These are phyloP conservation scores for Arthrobotrys iridis DNA, from an alignment of 2,329 filamentous ascomycete genomes.

Conservation along the genomic window DNA sequence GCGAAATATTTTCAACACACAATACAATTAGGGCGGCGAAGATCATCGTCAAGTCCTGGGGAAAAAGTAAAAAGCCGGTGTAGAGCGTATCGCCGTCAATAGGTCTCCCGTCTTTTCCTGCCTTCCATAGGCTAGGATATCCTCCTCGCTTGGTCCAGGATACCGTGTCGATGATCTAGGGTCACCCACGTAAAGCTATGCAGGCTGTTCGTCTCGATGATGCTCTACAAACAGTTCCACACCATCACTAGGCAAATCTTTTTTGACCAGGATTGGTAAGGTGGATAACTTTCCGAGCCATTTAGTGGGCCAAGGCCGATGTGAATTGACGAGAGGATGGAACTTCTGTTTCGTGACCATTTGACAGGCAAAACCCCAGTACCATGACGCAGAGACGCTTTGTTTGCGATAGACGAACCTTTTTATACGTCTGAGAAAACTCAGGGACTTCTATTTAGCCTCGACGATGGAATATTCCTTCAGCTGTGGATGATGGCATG, in stretches of 20 bases:
- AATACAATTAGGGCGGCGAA: slow-evolving; percentile 15
- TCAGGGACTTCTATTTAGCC: slow-evolving; percentile 49
- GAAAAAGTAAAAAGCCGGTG: slow-evolving; percentile 41
- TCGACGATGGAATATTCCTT: slow-evolving; percentile 53
- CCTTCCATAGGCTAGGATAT: slow-evolving; percentile 51
- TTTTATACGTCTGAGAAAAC: slow-evolving; percentile 33
- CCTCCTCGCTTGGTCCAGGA: slow-evolving; percentile 54
- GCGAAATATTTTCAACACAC: slow-evolving; percentile 30
- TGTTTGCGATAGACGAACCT: slow-evolving; percentile 50
- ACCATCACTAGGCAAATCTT: slow-evolving; percentile 35
- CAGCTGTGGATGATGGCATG: slow-evolving; percentile 24
- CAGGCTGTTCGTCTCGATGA: slow-evolving; percentile 53
- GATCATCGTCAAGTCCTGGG: slow-evolving; percentile 27
- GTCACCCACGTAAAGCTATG: slow-evolving; percentile 48
- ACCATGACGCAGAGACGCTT: slow-evolving; percentile 40
- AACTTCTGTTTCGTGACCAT: slow-evolving; percentile 48
- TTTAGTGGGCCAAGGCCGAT: slow-evolving; percentile 38
- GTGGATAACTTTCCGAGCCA: slow-evolving; percentile 52
- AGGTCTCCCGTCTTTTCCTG: slow-evolving; percentile 45
- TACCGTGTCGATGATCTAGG: slow-evolving; percentile 38
- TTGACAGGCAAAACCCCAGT: slow-evolving; percentile 30
- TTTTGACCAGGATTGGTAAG: slow-evolving; percentile 27
- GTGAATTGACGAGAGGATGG: slow-evolving; percentile 38
- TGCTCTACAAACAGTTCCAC: slow-evolving; percentile 45
- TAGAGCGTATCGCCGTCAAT: slow-evolving; percentile 15